Conservation (phyloP, 2,329 filamentous ascomycete species). For the Cryoendolithus antarcticus region DNA sequence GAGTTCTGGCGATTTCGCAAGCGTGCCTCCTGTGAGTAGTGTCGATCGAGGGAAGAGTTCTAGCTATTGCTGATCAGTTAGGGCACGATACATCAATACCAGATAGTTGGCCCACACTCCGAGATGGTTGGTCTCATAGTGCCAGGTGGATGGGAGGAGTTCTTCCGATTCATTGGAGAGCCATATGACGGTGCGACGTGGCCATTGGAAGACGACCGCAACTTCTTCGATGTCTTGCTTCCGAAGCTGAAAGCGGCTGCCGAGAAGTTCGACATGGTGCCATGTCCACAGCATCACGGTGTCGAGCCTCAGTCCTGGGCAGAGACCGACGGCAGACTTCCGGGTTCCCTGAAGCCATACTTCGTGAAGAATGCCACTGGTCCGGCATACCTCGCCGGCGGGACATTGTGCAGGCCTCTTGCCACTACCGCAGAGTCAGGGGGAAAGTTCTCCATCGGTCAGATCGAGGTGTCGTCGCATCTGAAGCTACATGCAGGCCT, state of each 20-base stretch:
- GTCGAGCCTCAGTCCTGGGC: no score
- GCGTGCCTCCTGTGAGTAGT: conserved; percentile 40
- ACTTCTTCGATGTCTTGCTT: conserved; percentile 38
- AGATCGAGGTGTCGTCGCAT: conserved; percentile 34
- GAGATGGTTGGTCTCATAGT: conserved; percentile 44
- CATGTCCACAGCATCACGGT: conserved; percentile 32
- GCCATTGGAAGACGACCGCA: conserved; percentile 41
- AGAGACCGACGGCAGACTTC: conserved; percentile 27
- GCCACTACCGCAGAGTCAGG: conserved; percentile 36
- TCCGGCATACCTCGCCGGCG: conserved; percentile 34
- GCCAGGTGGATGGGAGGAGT: conserved; percentile 48
- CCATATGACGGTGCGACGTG: conserved; percentile 34
- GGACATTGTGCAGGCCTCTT: conserved; percentile 37
- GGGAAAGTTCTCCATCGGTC: conserved; percentile 41
- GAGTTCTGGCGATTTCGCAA: conserved; percentile 45
- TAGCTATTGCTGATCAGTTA: conserved; percentile 13
- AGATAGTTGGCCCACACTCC: conserved; percentile 41
- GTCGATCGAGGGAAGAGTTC: background rate
- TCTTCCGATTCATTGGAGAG: conserved; percentile 47
- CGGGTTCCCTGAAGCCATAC: conserved; percentile 31
- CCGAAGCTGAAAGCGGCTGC: conserved; percentile 45
- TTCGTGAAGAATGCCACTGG: conserved; percentile 41
- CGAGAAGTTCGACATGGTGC: conserved; percentile 44
- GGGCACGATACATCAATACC: conserved; percentile 43
- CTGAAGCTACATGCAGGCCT: conserved; percentile 23